Evolutionary conservation across 1,284 basidiomycete species (phyloP).

Genomic region (Kwoniella shivajii): DNA sequence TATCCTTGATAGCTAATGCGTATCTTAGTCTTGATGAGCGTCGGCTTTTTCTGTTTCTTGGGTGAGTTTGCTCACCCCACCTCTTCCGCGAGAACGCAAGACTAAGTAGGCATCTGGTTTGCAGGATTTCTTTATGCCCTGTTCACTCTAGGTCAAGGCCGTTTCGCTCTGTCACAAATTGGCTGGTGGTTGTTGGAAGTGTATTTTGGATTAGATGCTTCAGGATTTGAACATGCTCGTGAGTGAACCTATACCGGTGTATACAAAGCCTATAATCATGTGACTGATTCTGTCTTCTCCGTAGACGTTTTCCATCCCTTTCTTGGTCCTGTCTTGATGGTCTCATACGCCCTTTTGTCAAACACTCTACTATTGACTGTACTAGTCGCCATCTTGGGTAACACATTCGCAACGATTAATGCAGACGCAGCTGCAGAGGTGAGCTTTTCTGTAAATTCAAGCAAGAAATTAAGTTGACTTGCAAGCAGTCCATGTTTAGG

Average conservation of each 20-base stretch:
- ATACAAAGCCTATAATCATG: too few species aligned
- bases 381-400: slow-evolving; percentile 74
- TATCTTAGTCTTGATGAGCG: slow-evolving; percentile 67
- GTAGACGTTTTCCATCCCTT: slow-evolving; percentile 71
- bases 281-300: slow-evolving; percentile 2
- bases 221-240: slow-evolving; percentile 77
- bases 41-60: slow-evolving; percentile 75
- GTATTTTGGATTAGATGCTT: slow-evolving; percentile 82
- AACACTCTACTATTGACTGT: slow-evolving; percentile 65
- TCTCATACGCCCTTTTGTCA: slow-evolving; percentile 76
- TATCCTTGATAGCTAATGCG: slow-evolving; percentile 69
- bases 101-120: slow-evolving; percentile 40
- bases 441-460: slow-evolving; percentile 12
- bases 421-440: slow-evolving; percentile 90
- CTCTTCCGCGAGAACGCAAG: background rate
- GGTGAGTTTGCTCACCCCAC: slow-evolving; percentile 20
- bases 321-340: slow-evolving; percentile 85
- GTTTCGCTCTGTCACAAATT: slow-evolving; percentile 43
- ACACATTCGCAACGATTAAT: slow-evolving; percentile 88
- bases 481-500: slow-evolving; percentile 78
- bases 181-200: slow-evolving; percentile 56
- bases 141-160: slow-evolving; percentile 65
- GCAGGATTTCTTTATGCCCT: slow-evolving; percentile 87
- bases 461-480: background rate
- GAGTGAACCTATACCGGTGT: slow-evolving; percentile 43